Conservation (phyloP, 768 basidiomycete genomes). For the Amanita pallidorosea region DNA sequence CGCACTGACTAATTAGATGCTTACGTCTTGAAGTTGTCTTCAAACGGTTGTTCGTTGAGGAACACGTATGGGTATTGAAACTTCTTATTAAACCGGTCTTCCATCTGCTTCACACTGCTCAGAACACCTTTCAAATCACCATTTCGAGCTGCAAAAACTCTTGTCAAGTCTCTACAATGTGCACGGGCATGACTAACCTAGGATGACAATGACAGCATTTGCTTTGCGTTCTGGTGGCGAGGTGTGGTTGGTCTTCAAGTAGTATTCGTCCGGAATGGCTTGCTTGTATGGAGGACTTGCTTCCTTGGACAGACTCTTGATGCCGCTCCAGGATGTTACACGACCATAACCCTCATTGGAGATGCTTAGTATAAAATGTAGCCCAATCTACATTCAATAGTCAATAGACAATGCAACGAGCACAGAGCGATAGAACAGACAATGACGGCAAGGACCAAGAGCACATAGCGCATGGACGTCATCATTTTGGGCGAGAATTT, state of each 20-base stretch:
- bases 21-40: constrained; percentile 60
- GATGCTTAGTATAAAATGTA: constrained; percentile 58
- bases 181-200: constrained; percentile 27
- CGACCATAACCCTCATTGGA: constrained; percentile 55
- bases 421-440: constrained; percentile 17
- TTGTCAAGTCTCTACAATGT: not conserved
- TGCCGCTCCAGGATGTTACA: constrained; percentile 39
- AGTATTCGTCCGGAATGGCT: constrained; percentile 53
- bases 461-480: constrained; percentile 43
- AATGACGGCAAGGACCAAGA: constrained; percentile 38
- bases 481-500: constrained; percentile 27
- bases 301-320: constrained; percentile 24
- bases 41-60: constrained; percentile 73
- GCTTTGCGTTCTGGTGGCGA: constrained; percentile 46
- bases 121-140: constrained; percentile 48
- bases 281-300: constrained; percentile 40
- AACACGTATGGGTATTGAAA: constrained; percentile 81
- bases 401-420: not conserved
- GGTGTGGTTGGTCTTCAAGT: constrained; percentile 25
- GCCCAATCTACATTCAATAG: constrained; percentile 26
- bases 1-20: constrained; percentile 8
- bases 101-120: constrained; percentile 64
- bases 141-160: constrained; percentile 38
- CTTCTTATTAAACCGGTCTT: constrained; percentile 85
- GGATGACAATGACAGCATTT: constrained; percentile 75